Conservation (phyloP, 805 yeast species). For the Tetrapisispora nanseiensis region DNA sequence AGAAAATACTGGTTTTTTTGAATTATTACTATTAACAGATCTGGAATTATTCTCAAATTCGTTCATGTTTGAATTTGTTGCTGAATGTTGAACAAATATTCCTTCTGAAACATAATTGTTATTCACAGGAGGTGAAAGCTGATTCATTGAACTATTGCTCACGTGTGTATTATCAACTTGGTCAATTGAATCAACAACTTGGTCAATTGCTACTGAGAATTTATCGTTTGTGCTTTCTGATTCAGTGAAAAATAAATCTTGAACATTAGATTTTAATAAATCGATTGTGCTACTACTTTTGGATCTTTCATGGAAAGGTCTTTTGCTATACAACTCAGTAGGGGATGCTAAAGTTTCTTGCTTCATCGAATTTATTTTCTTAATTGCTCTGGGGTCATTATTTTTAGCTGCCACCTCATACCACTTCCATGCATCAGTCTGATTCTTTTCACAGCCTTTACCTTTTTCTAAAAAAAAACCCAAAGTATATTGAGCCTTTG, state of each 20-base stretch:
- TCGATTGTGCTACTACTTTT: slow-evolving; percentile 18
- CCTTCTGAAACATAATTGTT: too few species aligned
- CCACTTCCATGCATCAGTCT: slow-evolving; percentile 59
- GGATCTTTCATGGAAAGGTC: slow-evolving; percentile 9
- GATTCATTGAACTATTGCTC: neutral
- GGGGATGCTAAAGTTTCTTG: too few species aligned
- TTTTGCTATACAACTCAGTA: neutral
- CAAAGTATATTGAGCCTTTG: slow-evolving; percentile 78
- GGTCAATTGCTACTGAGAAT: neutral
- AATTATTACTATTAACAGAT: neutral
- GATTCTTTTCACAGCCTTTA: slow-evolving; percentile 63
- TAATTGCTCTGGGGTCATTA: slow-evolving; percentile 43
- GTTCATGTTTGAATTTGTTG: neutral
- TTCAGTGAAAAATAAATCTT: neutral
- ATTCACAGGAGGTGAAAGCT: neutral
- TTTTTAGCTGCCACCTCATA: slow-evolving; percentile 60
- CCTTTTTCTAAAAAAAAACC: slow-evolving; percentile 83
- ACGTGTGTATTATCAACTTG: too few species aligned
- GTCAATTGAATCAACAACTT: too few species aligned
- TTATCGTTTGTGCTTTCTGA: neutral
- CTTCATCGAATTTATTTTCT: slow-evolving; percentile 20
- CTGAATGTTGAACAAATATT: neutral
- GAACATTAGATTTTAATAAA: slow-evolving; percentile 11
- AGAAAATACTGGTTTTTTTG: neutral
- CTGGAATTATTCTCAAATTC: neutral